Conservation (phyloP, 176 grass and related monocot genomes). For the Alopecurus myosuroides region DNA sequence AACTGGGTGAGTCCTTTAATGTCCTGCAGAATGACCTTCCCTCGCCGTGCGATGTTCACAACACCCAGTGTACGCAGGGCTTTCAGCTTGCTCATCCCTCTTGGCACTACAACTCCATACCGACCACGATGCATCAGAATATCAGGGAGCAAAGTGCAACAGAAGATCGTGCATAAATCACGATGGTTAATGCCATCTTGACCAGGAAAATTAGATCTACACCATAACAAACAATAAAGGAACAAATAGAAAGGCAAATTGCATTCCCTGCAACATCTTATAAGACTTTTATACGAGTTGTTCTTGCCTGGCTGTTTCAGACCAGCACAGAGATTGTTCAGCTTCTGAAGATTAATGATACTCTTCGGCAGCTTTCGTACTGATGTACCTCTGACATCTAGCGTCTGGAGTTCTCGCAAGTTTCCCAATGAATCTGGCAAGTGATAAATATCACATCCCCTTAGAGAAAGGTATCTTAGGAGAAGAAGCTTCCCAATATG, state of each 20-base stretch:
- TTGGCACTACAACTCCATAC: not conserved
- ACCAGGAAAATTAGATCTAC: rapidly evolving
- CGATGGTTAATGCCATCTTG: no score
- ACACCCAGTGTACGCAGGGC: not conserved
- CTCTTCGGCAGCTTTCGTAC: not conserved
- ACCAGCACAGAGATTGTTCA: not conserved
- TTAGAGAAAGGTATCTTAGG: conserved; percentile 22
- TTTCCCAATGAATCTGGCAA: not conserved
- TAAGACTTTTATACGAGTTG: no score
- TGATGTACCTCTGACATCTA: rapidly evolving
- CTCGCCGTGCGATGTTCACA: not conserved
- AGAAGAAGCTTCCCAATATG: not conserved
- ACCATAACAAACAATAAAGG: not conserved
- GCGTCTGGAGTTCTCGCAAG: not conserved
- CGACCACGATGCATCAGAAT: not conserved
- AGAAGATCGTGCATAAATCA: rapidly evolving
- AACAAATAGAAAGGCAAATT: rapidly evolving
- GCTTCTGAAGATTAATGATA: not conserved
- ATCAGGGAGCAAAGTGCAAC: not conserved
- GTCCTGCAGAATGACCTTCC: not conserved
- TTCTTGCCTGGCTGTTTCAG: rapidly evolving
- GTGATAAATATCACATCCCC: not conserved
- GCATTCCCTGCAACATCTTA: no score
- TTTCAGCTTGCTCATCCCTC: not conserved
- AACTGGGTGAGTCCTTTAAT: not conserved